Conservation (phyloP, 345 rosid species). For the Hibiscus tridactylites region DNA sequence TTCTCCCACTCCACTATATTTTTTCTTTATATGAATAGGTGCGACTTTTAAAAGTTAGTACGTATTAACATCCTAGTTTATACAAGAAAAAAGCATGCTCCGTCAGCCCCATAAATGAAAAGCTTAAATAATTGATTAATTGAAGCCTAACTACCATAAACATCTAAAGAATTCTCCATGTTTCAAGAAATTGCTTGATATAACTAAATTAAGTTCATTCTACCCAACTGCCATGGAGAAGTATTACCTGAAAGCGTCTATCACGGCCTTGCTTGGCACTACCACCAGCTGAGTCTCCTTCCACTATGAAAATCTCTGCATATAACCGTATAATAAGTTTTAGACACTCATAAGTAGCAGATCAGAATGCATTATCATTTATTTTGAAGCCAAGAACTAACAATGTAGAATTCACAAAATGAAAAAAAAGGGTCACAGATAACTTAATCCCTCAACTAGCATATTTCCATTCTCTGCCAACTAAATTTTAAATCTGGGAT, state of each 20-base stretch:
- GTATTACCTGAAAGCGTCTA: conserved; percentile 86
- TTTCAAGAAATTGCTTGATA: background rate
- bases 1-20: background rate
- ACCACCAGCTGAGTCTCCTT: conserved; percentile 99
- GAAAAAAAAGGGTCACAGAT: background rate
- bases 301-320: conserved; percentile 92
- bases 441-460: background rate
- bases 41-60: background rate
- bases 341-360: background rate
- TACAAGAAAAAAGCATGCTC: background rate
- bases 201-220: background rate
- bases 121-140: background rate
- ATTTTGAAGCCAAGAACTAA: background rate
- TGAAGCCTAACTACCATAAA: background rate
- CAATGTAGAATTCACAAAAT: background rate
- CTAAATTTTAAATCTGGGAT: background rate
- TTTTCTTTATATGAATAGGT: background rate
- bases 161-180: background rate
- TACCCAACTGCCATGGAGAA: background rate
- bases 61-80: background rate
- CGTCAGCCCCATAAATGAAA: background rate
- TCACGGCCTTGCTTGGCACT: conserved; percentile 99
- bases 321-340: background rate
- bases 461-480: background rate
- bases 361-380: background rate